Percentiles rank a stretch among this genome's conserved stretches.
Conservation (phyloP, 2,329 filamentous ascomycete genomes). For the Thelonectria blattea region DNA sequence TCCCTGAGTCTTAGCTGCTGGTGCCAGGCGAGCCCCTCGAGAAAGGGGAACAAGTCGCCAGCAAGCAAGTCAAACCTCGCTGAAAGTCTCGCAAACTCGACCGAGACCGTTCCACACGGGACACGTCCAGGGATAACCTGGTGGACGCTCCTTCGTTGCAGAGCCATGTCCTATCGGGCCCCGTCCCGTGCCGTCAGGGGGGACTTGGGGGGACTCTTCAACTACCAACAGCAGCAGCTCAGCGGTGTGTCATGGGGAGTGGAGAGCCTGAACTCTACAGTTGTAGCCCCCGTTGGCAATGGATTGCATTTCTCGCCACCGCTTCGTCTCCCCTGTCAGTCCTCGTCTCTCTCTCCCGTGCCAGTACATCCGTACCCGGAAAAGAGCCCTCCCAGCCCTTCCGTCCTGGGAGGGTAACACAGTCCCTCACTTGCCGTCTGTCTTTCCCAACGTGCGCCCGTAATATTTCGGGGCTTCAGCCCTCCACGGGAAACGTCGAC, state of each 20-base stretch:
- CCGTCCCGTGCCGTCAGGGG: not conserved
- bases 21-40: no score
- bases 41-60: not conserved
- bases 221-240: not conserved
- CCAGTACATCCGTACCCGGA: not conserved
- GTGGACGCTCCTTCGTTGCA: not conserved
- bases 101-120: not conserved
- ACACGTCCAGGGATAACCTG: not conserved
- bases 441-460: constrained; percentile 1
- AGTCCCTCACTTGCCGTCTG: not conserved
- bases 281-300: not conserved
- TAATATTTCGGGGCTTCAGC: constrained; percentile 10
- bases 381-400: not conserved
- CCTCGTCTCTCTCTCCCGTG: not conserved
- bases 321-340: not conserved
- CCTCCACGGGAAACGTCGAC: not conserved
- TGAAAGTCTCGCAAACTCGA: not conserved
- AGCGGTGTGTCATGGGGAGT: not conserved
- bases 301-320: not conserved
- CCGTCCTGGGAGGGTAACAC: not conserved
- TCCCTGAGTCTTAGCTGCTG: not conserved
- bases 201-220: not conserved
- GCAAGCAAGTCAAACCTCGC: not conserved
- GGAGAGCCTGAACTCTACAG: not conserved
- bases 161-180: not conserved